Evolutionary conservation across 2,329 filamentous ascomycete species (phyloP).

Genomic region (Verticillium tricorpus): DNA sequence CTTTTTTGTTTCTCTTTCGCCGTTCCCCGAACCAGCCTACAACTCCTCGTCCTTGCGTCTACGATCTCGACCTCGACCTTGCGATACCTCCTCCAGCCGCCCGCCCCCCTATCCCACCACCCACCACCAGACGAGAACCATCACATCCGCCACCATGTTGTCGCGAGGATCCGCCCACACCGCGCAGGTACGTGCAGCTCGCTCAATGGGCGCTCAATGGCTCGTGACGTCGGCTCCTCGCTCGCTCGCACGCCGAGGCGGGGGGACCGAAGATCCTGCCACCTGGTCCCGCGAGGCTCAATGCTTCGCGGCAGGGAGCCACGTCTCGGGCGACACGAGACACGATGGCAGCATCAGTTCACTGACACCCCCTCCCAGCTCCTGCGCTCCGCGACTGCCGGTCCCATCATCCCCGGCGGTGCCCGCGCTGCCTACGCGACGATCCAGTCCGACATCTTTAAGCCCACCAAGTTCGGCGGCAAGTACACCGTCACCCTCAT

Average conservation of each 20-base stretch:
- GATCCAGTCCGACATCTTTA: constrained; percentile 93
- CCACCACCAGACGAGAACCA: not conserved
- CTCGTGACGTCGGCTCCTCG: not conserved
- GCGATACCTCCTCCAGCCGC: not conserved
- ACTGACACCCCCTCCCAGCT: constrained; percentile 34
- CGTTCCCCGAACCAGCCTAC: not conserved
- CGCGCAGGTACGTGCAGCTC: constrained; percentile 47
- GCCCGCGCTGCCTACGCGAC: constrained; percentile 64
- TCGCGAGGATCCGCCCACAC: constrained; percentile 53
- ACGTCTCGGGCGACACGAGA: too few species aligned
- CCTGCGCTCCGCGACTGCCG: constrained; percentile 42
- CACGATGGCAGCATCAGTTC: not conserved
- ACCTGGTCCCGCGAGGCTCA: not conserved
- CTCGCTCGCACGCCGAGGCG: constrained; percentile 1
- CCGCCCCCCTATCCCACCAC: not conserved
- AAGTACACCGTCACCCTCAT: constrained; percentile 99
- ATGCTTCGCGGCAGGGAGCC: too few species aligned
- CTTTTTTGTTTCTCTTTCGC: not conserved
- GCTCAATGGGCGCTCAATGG: constrained; percentile 6
- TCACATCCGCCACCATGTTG: constrained; percentile 42
- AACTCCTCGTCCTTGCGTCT: not conserved
- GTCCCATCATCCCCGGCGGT: constrained; percentile 31
- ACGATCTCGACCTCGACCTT: not conserved
- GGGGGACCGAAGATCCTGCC: not conserved
- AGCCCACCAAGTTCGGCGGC: constrained; percentile 96